Evolutionary conservation across 164 flowering plant species (phyloP).

Genomic region (Magnolia officinalis): DNA sequence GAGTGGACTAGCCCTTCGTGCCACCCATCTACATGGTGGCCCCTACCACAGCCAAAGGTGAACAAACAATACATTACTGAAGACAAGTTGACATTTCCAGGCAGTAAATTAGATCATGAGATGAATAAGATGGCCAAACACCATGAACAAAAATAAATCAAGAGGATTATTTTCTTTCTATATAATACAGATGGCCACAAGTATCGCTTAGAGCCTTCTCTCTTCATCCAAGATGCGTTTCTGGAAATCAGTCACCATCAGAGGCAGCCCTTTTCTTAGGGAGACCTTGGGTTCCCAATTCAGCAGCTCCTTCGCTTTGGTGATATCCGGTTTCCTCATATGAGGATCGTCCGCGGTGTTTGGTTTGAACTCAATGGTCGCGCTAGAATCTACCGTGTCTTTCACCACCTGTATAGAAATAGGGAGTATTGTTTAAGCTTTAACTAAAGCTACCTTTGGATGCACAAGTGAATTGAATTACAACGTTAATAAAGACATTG

Average conservation of each 20-base stretch:
- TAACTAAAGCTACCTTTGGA: background rate
- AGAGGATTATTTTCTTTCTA: background rate
- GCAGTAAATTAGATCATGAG: background rate
- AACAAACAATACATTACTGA: too few species aligned
- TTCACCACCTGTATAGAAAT: conserved; percentile 58
- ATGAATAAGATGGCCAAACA: conserved; percentile 8
- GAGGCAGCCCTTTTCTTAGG: conserved; percentile 70
- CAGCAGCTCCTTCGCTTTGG: conserved; percentile 76
- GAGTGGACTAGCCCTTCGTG: too few species aligned
- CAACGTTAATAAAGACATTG: background rate
- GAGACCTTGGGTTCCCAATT: conserved; percentile 92
- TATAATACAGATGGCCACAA: too few species aligned
- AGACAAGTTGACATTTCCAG: too few species aligned
- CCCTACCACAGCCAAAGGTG: too few species aligned
- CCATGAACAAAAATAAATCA: background rate
- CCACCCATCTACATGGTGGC: too few species aligned
- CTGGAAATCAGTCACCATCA: conserved; percentile 77
- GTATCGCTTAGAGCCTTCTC: background rate
- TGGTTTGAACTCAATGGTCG: conserved; percentile 66
- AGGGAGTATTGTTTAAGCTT: background rate
- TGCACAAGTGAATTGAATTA: background rate
- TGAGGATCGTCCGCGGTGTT: conserved; percentile 95
- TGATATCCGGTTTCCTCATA: conserved; percentile 88
- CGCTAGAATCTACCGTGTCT: conserved; percentile 73
- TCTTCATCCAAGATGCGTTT: conserved; percentile 42